A percentile compares a stretch with the other conserved stretches of the same genome.
phyloP scores from a whole-genome alignment of 108 stramenopile species.

The Discostella stelligeroides region DNA sequence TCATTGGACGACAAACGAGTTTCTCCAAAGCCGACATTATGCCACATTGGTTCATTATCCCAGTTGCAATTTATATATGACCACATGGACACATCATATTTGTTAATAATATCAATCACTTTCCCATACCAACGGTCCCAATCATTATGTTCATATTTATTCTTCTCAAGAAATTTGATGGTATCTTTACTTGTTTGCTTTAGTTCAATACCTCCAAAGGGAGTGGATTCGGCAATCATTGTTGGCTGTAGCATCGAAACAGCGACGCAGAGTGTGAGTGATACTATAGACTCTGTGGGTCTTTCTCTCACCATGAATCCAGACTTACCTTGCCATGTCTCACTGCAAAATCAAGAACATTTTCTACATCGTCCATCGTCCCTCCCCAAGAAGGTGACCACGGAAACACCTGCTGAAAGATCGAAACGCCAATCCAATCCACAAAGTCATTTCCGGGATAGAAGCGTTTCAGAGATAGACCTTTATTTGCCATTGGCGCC shows the following conservation, averaged over 20 bases:
- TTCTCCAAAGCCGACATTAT: slow-evolving; percentile 83
- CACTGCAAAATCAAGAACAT: slow-evolving; percentile 77
- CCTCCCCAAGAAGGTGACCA: slow-evolving; percentile 60
- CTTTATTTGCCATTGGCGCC: slow-evolving; percentile 51
- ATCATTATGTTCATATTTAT: slow-evolving; percentile 24
- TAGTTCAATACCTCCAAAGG: slow-evolving; percentile 81
- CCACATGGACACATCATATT: slow-evolving; percentile 86
- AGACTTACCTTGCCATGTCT: slow-evolving; percentile 35
- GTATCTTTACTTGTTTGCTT: slow-evolving; percentile 38
- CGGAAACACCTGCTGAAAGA: slow-evolving; percentile 83
- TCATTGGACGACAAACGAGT: slow-evolving; percentile 65
- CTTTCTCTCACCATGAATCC: not conserved
- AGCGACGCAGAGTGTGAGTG: not conserved
- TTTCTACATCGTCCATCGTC: slow-evolving; percentile 53
- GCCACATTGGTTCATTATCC: slow-evolving; percentile 87
- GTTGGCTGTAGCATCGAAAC: slow-evolving; percentile 48
- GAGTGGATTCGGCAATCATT: slow-evolving; percentile 94
- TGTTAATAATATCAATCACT: slow-evolving; percentile 68
- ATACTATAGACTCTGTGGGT: too few species aligned
- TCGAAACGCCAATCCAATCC: slow-evolving; percentile 84
- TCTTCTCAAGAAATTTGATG: not conserved
- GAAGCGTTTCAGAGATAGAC: slow-evolving; percentile 50
- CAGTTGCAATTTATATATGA: slow-evolving; percentile 92
- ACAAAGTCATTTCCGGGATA: slow-evolving; percentile 80
- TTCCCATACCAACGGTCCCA: slow-evolving; percentile 86